Evolutionary conservation across 495 filamentous ascomycete genomes (phyloP), one percentile per base, ranked within the genome.

Genomic region (Echria macrotheca): DNA sequence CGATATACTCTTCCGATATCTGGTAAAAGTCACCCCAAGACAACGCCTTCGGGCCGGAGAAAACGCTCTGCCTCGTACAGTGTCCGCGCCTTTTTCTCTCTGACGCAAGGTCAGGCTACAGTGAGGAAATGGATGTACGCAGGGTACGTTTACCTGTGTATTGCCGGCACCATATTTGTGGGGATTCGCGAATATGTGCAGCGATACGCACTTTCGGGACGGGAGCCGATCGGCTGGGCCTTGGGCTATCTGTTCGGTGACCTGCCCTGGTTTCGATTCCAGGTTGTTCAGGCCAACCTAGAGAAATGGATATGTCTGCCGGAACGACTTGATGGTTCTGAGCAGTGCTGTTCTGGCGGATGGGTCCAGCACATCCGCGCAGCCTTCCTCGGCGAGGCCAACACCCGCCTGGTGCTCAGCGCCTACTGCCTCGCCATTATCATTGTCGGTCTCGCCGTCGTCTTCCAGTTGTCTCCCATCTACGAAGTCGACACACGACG

Each of bases 401-500:
- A 85, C 58, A 84, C 83, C 4, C 87, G 93, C n/a, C 77, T 97
- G 9, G 56, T 86, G 23, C 71, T 99, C 29, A 76, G 75, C 45
- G 79, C 60, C 8, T 91, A 95, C 74, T 96, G 84, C 69, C 19
- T 82, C 7, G 24, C 64, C 33, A 77, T 93, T 25, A 71, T 99
- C 25, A 58, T 74, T 18, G 56, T 81, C 6, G 94, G 91, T 1
- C 72, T 98, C 32, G 67, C 76, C 2, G 66, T 86, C 2, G 89
- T 96, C 4, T 76, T 87, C 49, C 78, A 77, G 26, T 73, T 96
- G 21, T 85, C 84, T 29, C 66, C 81, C 11, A 61, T 85, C 44
- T 78, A 69, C 56, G 87, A 96, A 68, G 90, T 97, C 28, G 94
- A 99, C 67, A 99, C 93, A 2, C 79, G 93, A n/a, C 81, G 93